Percentiles rank a stretch among this genome's conserved stretches.
These are phyloP conservation scores for Cystobasidium tubakii DNA, from an alignment of 768 basidiomycete species.

Conservation along the genomic window DNA sequence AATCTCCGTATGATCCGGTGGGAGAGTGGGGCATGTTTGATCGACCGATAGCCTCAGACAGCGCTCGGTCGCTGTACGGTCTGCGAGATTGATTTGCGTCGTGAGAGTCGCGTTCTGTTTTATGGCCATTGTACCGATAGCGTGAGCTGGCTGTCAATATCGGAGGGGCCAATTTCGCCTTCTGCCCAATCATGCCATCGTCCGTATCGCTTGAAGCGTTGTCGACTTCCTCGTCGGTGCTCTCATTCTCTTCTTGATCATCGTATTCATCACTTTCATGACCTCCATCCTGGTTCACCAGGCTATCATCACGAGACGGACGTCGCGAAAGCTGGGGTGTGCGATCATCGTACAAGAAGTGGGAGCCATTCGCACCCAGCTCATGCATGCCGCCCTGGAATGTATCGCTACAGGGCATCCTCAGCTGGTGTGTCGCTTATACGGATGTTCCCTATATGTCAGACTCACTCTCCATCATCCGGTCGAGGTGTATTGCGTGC, in stretches of 20 bases:
- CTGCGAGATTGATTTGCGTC: background rate
- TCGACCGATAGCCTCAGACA: background rate
- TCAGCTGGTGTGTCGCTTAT: background rate
- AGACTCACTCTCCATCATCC: slow-evolving; percentile 6
- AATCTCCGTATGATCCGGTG: slow-evolving; percentile 7
- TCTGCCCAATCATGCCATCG: background rate
- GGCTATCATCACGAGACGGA: background rate
- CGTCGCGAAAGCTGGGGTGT: slow-evolving; percentile 3
- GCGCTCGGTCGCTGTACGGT: slow-evolving; percentile 1
- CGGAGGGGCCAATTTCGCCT: background rate
- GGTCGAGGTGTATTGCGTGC: background rate
- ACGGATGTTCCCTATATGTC: background rate
- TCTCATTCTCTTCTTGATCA: background rate
- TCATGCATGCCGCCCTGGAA: background rate
- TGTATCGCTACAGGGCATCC: background rate
- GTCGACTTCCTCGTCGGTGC: slow-evolving; percentile 5
- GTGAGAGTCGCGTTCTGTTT: background rate
- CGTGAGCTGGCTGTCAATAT: background rate
- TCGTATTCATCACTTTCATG: slow-evolving; percentile 2
- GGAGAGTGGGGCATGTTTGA: slow-evolving; percentile 1
- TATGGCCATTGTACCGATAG: background rate
- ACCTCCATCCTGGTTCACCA: background rate
- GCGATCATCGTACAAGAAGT: background rate
- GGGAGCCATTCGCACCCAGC: background rate
- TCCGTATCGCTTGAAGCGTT: slow-evolving; percentile 8